Evolutionary conservation across 2,329 filamentous ascomycete genomes (phyloP).

Genomic region (Curvularia spicifera): DNA sequence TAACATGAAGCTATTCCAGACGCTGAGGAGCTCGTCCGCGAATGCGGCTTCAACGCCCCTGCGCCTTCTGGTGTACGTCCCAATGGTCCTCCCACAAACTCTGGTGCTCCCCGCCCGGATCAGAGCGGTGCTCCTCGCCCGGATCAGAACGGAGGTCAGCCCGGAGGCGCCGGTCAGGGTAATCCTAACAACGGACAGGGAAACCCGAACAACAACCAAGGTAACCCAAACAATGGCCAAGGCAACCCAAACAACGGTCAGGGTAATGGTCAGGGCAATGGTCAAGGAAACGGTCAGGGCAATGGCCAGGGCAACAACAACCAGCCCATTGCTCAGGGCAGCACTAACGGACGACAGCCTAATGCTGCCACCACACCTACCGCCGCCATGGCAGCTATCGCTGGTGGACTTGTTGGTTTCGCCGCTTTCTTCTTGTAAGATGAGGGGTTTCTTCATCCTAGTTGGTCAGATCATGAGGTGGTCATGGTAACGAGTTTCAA

Average conservation of each 20-base stretch:
- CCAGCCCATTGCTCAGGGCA: background rate
- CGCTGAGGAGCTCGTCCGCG: slow-evolving; percentile 3
- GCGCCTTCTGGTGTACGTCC: too few species aligned
- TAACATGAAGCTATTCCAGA: background rate
- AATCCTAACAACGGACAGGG: background rate
- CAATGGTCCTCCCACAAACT: too few species aligned
- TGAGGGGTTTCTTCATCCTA: background rate
- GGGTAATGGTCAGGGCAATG: background rate
- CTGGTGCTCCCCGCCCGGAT: too few species aligned
- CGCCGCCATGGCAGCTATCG: slow-evolving; percentile 1
- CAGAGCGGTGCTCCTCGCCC: background rate
- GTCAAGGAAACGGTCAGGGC: background rate
- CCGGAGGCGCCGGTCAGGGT: background rate
- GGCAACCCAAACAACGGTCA: background rate
- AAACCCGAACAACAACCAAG: too few species aligned
- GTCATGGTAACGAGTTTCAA: background rate
- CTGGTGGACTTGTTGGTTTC: slow-evolving; percentile 4
- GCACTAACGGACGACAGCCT: too few species aligned
- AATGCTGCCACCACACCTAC: slow-evolving; percentile 2
- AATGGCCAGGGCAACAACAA: background rate
- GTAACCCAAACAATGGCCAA: background rate
- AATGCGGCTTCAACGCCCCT: background rate
- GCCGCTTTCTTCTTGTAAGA: slow-evolving; percentile 7
- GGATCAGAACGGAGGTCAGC: background rate
- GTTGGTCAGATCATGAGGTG: background rate